A percentile compares a stretch with the other conserved stretches of the same genome.
Evolutionary conservation across 225 moss, liverwort and hornwort genomes (phyloP).

Genomic region (Pleurozium schreberi): DNA sequence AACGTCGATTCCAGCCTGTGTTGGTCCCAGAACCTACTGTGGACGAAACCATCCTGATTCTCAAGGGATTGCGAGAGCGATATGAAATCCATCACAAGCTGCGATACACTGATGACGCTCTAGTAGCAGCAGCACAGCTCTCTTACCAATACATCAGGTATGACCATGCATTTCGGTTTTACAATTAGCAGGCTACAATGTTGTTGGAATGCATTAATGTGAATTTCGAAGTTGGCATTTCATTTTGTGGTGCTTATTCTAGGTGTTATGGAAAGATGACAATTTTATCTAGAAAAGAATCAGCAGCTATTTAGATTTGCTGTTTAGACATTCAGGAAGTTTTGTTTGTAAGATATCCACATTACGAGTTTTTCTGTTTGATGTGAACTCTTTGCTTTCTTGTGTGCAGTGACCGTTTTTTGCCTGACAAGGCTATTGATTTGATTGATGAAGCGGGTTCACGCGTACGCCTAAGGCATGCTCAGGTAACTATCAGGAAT

Average conservation of each 20-base stretch:
- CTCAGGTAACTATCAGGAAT: constrained; percentile 48
- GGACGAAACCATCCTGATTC: constrained; percentile 82
- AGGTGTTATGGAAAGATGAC: background rate
- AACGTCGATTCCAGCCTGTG: constrained; percentile 93
- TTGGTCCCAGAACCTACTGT: constrained; percentile 91
- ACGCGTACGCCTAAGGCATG: constrained; percentile 83
- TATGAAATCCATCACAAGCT: constrained; percentile 98
- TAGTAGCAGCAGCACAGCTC: constrained; percentile 89
- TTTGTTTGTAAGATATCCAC: background rate
- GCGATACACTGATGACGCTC: constrained; percentile 83
- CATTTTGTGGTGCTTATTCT: background rate
- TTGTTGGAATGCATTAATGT: background rate
- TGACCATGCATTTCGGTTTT: background rate
- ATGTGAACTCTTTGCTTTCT: background rate
- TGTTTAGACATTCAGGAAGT: background rate
- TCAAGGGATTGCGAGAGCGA: constrained; percentile 85
- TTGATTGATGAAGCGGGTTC: constrained; percentile 97
- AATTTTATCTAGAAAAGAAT: background rate
- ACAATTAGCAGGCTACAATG: background rate
- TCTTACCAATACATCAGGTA: constrained; percentile 99
- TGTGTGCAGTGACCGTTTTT: constrained; percentile 78
- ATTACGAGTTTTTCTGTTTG: background rate
- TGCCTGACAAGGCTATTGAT: constrained; percentile 97
- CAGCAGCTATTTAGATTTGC: background rate
- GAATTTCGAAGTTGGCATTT: background rate